phyloP scores from a whole-genome alignment of 2,329 filamentous ascomycete genomes.

The Fonsecaea pugnacius region DNA sequence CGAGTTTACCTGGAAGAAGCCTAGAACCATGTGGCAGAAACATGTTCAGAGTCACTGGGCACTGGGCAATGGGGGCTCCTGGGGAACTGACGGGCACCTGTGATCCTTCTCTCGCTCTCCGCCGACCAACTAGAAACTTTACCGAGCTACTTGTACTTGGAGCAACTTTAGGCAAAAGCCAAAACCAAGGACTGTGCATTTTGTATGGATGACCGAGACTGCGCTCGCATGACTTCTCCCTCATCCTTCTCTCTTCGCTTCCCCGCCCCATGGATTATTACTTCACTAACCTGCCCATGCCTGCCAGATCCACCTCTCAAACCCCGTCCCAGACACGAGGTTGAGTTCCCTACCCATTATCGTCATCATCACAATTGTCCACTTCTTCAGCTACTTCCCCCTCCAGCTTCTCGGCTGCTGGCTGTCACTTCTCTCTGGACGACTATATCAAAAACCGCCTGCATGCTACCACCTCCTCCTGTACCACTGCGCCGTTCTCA shows the following conservation, averaged over 20 bases:
- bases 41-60: not conserved
- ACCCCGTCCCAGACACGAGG: not conserved
- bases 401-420: not conserved
- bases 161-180: not conserved
- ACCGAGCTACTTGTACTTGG: not conserved
- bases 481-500: not conserved
- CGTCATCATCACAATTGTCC: not conserved
- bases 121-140: too few relatives aligned
- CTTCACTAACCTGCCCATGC: not conserved
- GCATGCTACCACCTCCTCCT: not conserved
- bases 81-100: not conserved
- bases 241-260: not conserved
- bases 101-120: not conserved
- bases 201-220: not conserved
- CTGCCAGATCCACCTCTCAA: not conserved
- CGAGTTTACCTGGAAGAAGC: not conserved
- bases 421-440: not conserved
- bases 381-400: not conserved
- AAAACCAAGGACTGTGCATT: not conserved
- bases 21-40: not conserved
- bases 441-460: not conserved
- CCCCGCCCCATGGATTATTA: constrained; percentile 7
- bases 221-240: not conserved
- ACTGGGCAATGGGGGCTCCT: not conserved
- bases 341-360: not conserved